A percentile compares a stretch with the other conserved stretches of the same genome.
Evolutionary conservation across 768 basidiomycete species (phyloP).

Genomic region (Mycena pura): DNA sequence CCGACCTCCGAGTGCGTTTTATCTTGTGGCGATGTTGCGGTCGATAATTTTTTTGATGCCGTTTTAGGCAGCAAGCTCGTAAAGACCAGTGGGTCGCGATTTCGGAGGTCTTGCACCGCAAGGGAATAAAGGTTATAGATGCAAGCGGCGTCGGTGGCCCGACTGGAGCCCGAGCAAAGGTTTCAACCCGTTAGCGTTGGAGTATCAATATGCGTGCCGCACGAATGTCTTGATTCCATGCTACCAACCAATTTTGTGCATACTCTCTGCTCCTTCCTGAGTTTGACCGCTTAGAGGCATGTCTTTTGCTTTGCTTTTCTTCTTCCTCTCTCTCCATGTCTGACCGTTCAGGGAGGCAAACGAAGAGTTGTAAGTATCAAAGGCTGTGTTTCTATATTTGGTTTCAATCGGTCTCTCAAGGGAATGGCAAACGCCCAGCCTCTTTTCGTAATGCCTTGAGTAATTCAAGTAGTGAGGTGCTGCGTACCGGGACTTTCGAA

Average conservation of each 20-base stretch:
- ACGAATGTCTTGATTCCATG: no score
- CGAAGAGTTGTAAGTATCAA: no score
- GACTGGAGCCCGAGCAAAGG: no score
- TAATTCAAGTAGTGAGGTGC: neutral
- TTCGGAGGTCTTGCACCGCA: constrained; percentile 1
- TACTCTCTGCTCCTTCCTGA: no score
- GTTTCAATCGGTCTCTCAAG: constrained; percentile 25
- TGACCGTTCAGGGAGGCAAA: no score
- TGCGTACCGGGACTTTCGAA: constrained; percentile 5
- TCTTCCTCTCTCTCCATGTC: no score
- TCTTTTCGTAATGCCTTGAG: neutral
- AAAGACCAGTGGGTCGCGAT: neutral
- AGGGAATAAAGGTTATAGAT: neutral
- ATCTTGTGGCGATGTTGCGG: neutral
- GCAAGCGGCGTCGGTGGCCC: neutral
- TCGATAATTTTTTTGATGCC: neutral
- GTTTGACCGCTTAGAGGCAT: no score
- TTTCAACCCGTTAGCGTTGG: no score
- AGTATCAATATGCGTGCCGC: no score
- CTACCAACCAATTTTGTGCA: no score
- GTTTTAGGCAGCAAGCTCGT: neutral
- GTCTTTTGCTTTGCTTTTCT: no score
- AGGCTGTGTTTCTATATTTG: no score
- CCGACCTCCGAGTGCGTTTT: constrained; percentile 3
- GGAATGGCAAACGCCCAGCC: constrained; percentile 3